phyloP scores from a whole-genome alignment of 2,329 filamentous ascomycete genomes.

The Colletotrichum tropicicola region DNA sequence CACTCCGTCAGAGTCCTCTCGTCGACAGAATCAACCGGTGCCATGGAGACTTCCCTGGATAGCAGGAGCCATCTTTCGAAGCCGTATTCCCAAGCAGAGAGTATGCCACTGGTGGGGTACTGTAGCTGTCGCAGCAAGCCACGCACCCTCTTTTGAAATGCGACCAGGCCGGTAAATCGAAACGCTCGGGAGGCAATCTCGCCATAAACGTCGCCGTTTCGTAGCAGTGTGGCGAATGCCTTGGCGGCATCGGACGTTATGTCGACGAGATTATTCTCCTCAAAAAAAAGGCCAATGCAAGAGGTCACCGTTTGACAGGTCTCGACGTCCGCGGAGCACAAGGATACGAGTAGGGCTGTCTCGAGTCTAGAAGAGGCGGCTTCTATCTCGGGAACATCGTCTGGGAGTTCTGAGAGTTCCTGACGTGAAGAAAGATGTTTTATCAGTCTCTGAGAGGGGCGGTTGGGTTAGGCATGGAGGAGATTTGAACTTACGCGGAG shows the following conservation, averaged over 20 bases:
- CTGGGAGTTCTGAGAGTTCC: conserved; percentile 63
- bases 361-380: conserved; percentile 65
- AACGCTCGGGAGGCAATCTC: conserved; percentile 72
- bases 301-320: conserved; percentile 71
- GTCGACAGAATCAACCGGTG: conserved; percentile 58
- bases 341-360: conserved; percentile 68
- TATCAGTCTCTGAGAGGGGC: not conserved
- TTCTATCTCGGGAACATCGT: conserved; percentile 64
- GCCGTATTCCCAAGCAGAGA: conserved; percentile 72
- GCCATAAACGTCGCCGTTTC: conserved; percentile 68
- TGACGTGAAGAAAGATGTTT: conserved; percentile 36
- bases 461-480: too few relatives aligned
- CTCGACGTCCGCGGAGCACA: conserved; percentile 73
- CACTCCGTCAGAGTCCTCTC: conserved; percentile 69
- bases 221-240: conserved; percentile 60
- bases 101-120: conserved; percentile 71
- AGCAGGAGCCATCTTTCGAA: conserved; percentile 73
- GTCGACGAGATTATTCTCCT: conserved; percentile 66
- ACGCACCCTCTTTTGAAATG: conserved; percentile 74
- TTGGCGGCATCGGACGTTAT: conserved; percentile 59
- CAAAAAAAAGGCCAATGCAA: conserved; percentile 69
- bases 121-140: conserved; percentile 67
- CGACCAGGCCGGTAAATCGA: conserved; percentile 73
- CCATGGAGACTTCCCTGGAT: conserved; percentile 69
- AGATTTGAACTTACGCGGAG: conserved; percentile 50